These are phyloP conservation scores for Bjerkandera adusta DNA, from an alignment of 1,284 basidiomycete genomes.

Conservation along the genomic window DNA sequence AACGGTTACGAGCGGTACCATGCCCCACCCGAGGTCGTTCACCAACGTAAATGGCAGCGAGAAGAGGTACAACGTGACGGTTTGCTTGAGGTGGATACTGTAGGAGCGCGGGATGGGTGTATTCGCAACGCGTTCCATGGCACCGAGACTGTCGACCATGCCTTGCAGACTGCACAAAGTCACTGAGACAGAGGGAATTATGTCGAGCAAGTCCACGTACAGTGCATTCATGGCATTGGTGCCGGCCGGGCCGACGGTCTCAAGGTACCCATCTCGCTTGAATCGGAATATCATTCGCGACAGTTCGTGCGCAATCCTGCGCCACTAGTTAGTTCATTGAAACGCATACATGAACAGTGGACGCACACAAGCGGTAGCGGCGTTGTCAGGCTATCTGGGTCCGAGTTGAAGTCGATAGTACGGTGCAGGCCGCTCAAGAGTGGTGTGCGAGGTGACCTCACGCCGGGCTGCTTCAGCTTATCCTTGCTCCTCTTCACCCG, in stretches of 20 bases:
- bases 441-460: slow-evolving; percentile 45
- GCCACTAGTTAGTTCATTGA: slow-evolving; percentile 2
- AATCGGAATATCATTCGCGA: slow-evolving; percentile 69
- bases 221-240: slow-evolving; percentile 71
- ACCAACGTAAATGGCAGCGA: slow-evolving; percentile 83
- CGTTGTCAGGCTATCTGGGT: slow-evolving; percentile 52
- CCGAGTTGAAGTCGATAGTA: slow-evolving; percentile 60
- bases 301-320: slow-evolving; percentile 79
- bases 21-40: slow-evolving; percentile 75
- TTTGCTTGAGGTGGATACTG: slow-evolving; percentile 91
- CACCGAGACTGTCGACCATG: slow-evolving; percentile 82
- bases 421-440: slow-evolving; percentile 51
- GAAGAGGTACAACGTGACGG: slow-evolving; percentile 86
- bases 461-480: slow-evolving; percentile 30
- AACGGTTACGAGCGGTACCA: slow-evolving; percentile 79
- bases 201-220: slow-evolving; percentile 35
- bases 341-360: slow-evolving; percentile 1
- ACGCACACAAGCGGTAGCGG: slow-evolving; percentile 76
- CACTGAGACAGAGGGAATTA: background rate
- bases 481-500: slow-evolving; percentile 66
- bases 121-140: slow-evolving; percentile 84
- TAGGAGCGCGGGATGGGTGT: slow-evolving; percentile 80
- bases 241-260: slow-evolving; percentile 84
- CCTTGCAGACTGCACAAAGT: slow-evolving; percentile 54
- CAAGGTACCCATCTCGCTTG: slow-evolving; percentile 73